These are phyloP conservation scores for Lenzites betulinus DNA, from an alignment of 768 basidiomycete genomes.

Conservation along the genomic window DNA sequence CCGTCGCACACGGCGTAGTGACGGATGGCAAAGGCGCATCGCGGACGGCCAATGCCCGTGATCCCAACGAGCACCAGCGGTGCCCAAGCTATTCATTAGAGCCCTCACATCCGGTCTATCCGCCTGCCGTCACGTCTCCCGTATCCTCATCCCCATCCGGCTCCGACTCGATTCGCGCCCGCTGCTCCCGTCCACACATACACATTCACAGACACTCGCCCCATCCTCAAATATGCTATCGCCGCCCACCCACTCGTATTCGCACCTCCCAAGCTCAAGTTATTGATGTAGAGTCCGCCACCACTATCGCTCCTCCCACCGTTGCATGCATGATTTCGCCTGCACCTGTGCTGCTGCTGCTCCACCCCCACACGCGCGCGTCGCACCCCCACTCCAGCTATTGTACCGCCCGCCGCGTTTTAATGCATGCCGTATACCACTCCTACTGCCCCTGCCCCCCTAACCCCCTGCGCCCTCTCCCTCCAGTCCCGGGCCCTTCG, in stretches of 20 bases:
- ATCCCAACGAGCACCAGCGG: not conserved
- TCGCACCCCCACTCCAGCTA: not conserved
- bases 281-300: not conserved
- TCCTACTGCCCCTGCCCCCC: not conserved
- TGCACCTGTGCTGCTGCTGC: not conserved
- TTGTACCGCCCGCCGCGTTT: slow-evolving; percentile 19
- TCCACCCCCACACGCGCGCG: not conserved
- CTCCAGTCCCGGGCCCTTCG: not conserved
- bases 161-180: not conserved
- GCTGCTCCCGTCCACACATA: not conserved
- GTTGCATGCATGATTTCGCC: not conserved
- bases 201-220: not conserved
- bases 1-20: not conserved
- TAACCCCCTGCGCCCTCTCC: not conserved
- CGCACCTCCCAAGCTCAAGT: not conserved
- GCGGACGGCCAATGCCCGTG: not conserved
- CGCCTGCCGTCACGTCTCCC: not conserved
- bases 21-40: not conserved
- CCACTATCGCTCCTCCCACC: not conserved
- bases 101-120: not conserved
- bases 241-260: slow-evolving; percentile 4
- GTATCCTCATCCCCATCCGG: not conserved
- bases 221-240: not conserved
- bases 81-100: not conserved
- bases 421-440: slow-evolving; percentile 18